Evolutionary conservation across 176 grass and related monocot genomes (phyloP), one percentile per base, ranked within the genome.

Genomic region (Carex scoparia): DNA sequence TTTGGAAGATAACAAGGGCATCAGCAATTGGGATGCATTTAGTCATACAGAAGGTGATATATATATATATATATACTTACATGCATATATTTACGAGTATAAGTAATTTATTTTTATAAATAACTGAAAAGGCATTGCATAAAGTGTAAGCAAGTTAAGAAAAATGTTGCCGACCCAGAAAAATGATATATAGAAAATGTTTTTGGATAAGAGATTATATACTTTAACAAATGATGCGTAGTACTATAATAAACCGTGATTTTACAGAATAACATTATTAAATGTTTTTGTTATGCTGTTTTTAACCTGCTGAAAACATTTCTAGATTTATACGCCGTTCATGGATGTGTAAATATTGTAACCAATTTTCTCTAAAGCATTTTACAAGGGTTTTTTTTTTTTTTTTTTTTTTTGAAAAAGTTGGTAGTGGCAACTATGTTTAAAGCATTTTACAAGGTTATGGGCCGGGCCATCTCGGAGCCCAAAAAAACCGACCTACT

Each of bases 21-120:
- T 90, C 44, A 87, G 61, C 88, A 98, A 95, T 84, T 98, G 95
- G 95, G 95, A 98, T 46, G 88, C 90, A 53, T 98, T 92, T 86
- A 85, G 89, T 72, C 95, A 95, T 65, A 63, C 75, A 1, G 77
- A 69, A 87, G 92, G 89, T 89, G 37, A 10, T 51, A 51, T 51
- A 51, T 51, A 10, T 51, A 51, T 51, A 51, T 51, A 10, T 51
- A 51, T 10, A 11, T 10, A 51, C 48, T 51, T 10, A 11, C 10
- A 51, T 51, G 1, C 9, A 51, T 51, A 11, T 10, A 51, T 51
- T 5, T 40, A 40, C 38, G 0, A 51, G 48, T 51, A 51, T 10
- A 51, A 51, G 2, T 51, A 10, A 48, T 75, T 75, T 16, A 61
- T 61, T 61, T 61, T n/a, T n/a, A 4, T 18, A n/a, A 61, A 19